Conservation (phyloP, 164 flowering plant species). For the Magnolia changhungtana region DNA sequence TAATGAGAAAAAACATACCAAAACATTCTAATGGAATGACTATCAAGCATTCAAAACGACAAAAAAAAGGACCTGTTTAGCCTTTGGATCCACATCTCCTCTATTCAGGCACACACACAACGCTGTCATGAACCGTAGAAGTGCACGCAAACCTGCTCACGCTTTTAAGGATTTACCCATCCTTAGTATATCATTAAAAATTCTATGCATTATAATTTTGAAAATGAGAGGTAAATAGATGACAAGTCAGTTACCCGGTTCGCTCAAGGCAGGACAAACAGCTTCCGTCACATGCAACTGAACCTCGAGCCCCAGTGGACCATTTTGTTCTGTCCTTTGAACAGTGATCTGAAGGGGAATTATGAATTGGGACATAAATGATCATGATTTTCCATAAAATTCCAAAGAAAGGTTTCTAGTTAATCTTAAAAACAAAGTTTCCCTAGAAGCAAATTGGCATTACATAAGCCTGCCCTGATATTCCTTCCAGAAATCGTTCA, state of each 20-base stretch:
- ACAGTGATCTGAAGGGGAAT: constrained; percentile 70
- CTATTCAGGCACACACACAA: constrained; percentile 87
- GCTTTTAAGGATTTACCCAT: constrained; percentile 4
- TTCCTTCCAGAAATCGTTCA: constrained; percentile 92
- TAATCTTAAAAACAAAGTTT: neutral
- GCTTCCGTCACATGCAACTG: constrained; percentile 88
- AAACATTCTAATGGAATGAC: neutral
- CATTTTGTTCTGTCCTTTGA: constrained; percentile 80
- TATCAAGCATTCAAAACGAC: neutral
- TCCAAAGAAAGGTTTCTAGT: neutral
- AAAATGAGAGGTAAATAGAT: neutral
- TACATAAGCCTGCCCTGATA: constrained; percentile 95
- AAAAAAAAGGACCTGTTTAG: constrained; percentile 53
- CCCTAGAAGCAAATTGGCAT: constrained; percentile 20
- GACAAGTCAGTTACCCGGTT: constrained; percentile 57
- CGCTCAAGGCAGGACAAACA: constrained; percentile 93
- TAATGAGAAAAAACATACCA: neutral
- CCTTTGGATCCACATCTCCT: constrained; percentile 79
- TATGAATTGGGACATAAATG: neutral
- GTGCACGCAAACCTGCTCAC: constrained; percentile 85
- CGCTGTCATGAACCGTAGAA: constrained; percentile 94
- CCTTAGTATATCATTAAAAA: neutral
- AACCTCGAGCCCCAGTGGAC: constrained; percentile 93
- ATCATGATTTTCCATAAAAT: neutral
- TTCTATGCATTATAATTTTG: too few species aligned